Base-by-base conservation (phyloP, 495 filamentous ascomycete species). In the Penicillium arizonense region DNA sequence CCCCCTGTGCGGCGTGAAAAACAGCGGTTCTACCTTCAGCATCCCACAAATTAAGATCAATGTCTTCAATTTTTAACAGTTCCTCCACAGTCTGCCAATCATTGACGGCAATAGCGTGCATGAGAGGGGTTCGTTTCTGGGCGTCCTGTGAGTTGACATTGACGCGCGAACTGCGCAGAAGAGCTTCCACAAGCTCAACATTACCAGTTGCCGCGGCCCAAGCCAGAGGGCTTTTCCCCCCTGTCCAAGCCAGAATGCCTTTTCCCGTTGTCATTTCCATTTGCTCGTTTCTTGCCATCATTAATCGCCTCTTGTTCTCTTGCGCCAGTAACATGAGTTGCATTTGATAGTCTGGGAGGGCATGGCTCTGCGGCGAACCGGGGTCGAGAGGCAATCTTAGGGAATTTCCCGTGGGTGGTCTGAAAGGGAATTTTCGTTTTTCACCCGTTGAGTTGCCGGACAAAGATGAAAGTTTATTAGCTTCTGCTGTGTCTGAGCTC, bases 261-360 rank as follows among this genome's bases (percentile, higher is more conserved):
- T 23, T 13, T 20, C 20, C 38, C 18, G 20, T 12, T 23, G 9
- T 24, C 18, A 13, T 24, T 11, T 13, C 3, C 10, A 12, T 12
- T 24, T 97, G 92, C 68, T 97, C 94, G 69, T 95, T 88, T 34
- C 94, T 85, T 47, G 93, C 94, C 92, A 96, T 94, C 80, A 96
- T 86, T 59, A 98, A 76, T 23, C 93, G 79, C 63, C 92, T 94
- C 80, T 97, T 97, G 61, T 97, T 97, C 68, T 98, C 93, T 72
- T 98, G 94, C 69, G 97, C 93, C 32, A 97, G 84, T 45, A 98
- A 70, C 93, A 97, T 96, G 63, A 97, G 77, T 62, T 98, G 94
- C 93, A 96, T 96, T 75, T 98, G 94, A 70, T 98, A 97, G 67
- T 97, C 94, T 67, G 96, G 93, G 47, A 96, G 77, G 30, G 93